phyloP scores from a whole-genome alignment of 768 basidiomycete species.

The Mrakia blollopis region DNA sequence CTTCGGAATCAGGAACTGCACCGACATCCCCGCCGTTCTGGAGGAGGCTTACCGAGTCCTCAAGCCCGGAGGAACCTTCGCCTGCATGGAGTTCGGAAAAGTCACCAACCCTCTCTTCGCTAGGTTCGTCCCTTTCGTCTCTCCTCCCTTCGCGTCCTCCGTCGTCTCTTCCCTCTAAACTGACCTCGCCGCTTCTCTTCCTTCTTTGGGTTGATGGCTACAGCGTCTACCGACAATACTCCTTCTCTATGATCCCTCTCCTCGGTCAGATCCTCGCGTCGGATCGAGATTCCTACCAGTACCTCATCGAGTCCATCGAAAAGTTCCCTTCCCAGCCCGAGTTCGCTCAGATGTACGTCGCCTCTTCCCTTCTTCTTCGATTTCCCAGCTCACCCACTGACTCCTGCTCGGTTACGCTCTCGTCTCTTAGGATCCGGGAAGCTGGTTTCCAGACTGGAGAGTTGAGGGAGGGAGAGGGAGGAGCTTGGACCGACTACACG shows the following conservation, averaged over 20 bases:
- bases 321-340: slow-evolving; percentile 82
- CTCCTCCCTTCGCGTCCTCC: not conserved
- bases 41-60: slow-evolving; percentile 87
- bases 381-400: not conserved
- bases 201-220: not conserved
- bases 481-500: slow-evolving; percentile 71
- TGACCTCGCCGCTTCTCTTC: not conserved
- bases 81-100: slow-evolving; percentile 92
- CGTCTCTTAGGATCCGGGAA: slow-evolving; percentile 39
- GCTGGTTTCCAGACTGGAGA: slow-evolving; percentile 47
- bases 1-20: slow-evolving; percentile 96
- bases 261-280: slow-evolving; percentile 95
- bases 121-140: slow-evolving; percentile 52
- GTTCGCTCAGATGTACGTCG: slow-evolving; percentile 69
- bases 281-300: slow-evolving; percentile 82
- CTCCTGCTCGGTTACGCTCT: too few species aligned
- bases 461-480: slow-evolving; percentile 45
- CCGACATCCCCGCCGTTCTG: slow-evolving; percentile 80
- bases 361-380: not conserved
- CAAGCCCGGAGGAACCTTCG: slow-evolving; percentile 92
- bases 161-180: not conserved
- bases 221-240: slow-evolving; percentile 90
- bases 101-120: slow-evolving; percentile 81
- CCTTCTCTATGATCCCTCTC: slow-evolving; percentile 89
- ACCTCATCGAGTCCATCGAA: slow-evolving; percentile 94